phyloP scores from a whole-genome alignment of 108 stramenopile species.

The Nannochloropsis oceanica region DNA sequence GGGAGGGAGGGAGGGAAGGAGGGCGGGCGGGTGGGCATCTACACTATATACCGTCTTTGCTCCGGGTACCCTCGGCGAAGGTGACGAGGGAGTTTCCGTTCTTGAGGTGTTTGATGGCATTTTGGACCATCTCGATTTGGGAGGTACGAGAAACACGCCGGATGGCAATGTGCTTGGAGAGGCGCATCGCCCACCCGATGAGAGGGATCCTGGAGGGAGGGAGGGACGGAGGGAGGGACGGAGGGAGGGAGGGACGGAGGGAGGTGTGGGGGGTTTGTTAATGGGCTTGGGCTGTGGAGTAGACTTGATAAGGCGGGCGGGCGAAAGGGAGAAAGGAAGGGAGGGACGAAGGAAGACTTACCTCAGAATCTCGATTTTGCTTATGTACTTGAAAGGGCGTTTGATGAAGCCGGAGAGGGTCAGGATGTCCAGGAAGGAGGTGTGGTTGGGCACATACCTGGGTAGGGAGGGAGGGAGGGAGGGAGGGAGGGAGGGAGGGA shows the following conservation, averaged over 20 bases:
- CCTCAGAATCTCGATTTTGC: slow-evolving; percentile 13
- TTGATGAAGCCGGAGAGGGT: slow-evolving; percentile 4
- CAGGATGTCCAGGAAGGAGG: slow-evolving; percentile 15
- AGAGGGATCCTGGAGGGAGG: not conserved
- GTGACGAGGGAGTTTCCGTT: slow-evolving; percentile 9
- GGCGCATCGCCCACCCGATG: slow-evolving; percentile 6
- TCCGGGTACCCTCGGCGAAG: slow-evolving; percentile 7
- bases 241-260: too few species aligned
- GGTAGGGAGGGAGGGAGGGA: too few species aligned
- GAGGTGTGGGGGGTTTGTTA: too few species aligned
- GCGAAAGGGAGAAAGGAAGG: too few species aligned
- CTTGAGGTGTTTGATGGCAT: not conserved
- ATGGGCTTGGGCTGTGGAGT: too few species aligned
- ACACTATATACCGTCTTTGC: not conserved
- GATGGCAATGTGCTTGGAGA: slow-evolving; percentile 10
- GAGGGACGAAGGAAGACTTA: too few species aligned
- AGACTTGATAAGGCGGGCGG: too few species aligned
- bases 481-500: too few species aligned
- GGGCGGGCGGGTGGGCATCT: too few species aligned
- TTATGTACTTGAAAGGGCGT: slow-evolving; percentile 17
- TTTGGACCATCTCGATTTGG: not conserved
- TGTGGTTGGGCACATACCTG: slow-evolving; percentile 17
- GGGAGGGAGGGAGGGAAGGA: not conserved
- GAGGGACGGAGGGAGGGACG: not conserved
- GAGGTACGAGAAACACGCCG: not conserved